These are phyloP conservation scores for Xylariaceae sp. DNA, from an alignment of 2,329 filamentous ascomycete species.

Conservation along the genomic window DNA sequence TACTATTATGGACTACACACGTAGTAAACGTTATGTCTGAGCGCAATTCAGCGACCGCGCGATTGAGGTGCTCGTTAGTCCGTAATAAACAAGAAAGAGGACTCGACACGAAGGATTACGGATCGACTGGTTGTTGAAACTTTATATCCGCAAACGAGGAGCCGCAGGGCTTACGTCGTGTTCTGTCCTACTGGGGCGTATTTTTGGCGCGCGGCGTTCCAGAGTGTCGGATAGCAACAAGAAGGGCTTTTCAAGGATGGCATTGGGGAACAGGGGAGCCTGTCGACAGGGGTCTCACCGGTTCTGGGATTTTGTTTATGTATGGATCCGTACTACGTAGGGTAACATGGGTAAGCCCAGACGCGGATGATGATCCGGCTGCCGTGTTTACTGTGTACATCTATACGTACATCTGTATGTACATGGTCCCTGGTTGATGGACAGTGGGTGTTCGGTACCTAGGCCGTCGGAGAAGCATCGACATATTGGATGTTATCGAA, in stretches of 20 bases:
- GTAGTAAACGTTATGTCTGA: neutral
- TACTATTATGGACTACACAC: no score
- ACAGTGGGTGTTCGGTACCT: slow-evolving; percentile 11
- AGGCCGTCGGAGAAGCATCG: slow-evolving; percentile 9
- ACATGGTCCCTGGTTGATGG: slow-evolving; percentile 12
- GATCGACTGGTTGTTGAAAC: neutral
- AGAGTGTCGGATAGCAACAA: slow-evolving; percentile 22
- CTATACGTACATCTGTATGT: no score
- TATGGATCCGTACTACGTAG: no score
- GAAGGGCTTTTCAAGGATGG: slow-evolving; percentile 22
- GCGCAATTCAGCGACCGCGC: neutral
- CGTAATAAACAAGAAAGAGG: neutral
- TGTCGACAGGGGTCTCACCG: slow-evolving; percentile 21
- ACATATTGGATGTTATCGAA: slow-evolving; percentile 13
- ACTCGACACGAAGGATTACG: neutral
- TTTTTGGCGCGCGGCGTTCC: slow-evolving; percentile 22
- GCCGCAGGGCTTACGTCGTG: slow-evolving; percentile 9
- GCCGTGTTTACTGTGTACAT: slow-evolving; percentile 17
- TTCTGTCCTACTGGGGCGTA: slow-evolving; percentile 11
- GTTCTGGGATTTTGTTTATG: slow-evolving; percentile 18
- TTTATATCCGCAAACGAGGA: neutral
- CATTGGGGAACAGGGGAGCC: slow-evolving; percentile 17
- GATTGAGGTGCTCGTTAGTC: neutral
- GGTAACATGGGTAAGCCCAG: slow-evolving; percentile 18
- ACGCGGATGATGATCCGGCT: slow-evolving; percentile 22